phyloP scores from a whole-genome alignment of 2,329 filamentous ascomycete species.

The Macrophomina phaseolina region DNA sequence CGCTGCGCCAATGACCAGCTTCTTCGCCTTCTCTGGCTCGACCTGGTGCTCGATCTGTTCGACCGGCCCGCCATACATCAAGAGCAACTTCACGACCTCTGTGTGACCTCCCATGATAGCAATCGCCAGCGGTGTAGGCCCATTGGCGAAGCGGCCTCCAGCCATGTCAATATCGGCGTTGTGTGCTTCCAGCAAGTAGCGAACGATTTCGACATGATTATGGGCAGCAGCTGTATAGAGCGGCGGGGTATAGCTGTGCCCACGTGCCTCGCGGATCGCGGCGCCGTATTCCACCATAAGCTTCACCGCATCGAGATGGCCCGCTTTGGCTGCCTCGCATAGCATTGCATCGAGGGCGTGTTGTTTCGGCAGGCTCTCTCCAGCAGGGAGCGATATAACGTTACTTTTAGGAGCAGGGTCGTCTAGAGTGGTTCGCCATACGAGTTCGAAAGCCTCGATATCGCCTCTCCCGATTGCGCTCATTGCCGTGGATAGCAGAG shows the following conservation, averaged over 20 bases:
- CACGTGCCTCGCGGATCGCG: background rate
- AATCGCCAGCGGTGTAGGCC: background rate
- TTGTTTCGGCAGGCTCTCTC: background rate
- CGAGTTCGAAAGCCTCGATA: background rate
- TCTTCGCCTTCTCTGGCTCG: background rate
- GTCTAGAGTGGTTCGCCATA: background rate
- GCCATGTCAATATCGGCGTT: background rate
- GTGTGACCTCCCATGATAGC: background rate
- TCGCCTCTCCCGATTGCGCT: background rate
- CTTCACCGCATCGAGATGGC: background rate
- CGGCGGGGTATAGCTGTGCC: background rate
- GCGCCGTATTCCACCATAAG: background rate
- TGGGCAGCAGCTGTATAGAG: background rate
- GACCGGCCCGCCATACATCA: background rate
- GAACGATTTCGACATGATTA: background rate
- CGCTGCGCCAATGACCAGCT: background rate
- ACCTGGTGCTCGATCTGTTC: background rate
- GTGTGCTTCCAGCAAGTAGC: background rate
- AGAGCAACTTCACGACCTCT: background rate
- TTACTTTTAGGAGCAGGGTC: background rate
- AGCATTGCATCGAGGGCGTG: background rate
- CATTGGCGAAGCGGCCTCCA: background rate
- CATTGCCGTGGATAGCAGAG: background rate
- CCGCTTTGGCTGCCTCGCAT: background rate
- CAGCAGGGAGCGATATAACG: background rate